Base-by-base conservation (phyloP, 257 asterid species). In the Buddleja alternifolia region DNA sequence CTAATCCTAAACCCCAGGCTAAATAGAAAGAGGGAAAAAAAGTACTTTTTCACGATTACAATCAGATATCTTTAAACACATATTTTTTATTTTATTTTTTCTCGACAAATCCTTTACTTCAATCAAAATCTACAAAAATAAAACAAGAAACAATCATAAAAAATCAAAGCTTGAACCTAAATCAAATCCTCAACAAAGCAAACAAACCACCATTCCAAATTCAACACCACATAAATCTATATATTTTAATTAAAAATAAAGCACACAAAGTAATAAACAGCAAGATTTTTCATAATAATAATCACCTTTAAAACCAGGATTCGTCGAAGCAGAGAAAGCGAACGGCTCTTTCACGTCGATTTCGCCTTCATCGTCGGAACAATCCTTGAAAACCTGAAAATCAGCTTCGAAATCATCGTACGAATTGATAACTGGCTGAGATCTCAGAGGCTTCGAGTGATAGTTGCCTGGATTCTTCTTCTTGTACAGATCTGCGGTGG, bases 401-500 rank as follows among this genome's bases (percentile, higher is more conserved):
- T 90, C 90, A 14, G 89, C 88, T 71, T 88, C 97, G 61, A 90
- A 90, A 51, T 88, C 91, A 53, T 77, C 82, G 17, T 78, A 84
- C 3, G 77, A 69, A 45, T 84, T 70, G 48, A 76, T 3, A 10
- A 70, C 8, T 41, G 68, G 17, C 74, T 60, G 71, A 75, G 88
- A 81, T 79, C 84, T 81, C 78, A 74, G 72, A 1, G 83, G 82
- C 82, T 80, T 86, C 1, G 84, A 84, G 76, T 64, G 71, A 63
- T 67, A 74, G 32, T 71, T 85, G 21, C 56, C 63, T 1, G 50
- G 32, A 10, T 52, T 75, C 70, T 60, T 84, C 82, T 74, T 77
- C 62, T 71, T 79, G 45, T 9, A 66, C 60, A 78, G 84, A 75
- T 63, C 76, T 45, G 80, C 74, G 53, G 81, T 73, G 45, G 46